Evolutionary conservation across 1,139 yeast genomes (phyloP), one percentile per base, ranked within the genome.

Genomic region (Pichia sp.): DNA sequence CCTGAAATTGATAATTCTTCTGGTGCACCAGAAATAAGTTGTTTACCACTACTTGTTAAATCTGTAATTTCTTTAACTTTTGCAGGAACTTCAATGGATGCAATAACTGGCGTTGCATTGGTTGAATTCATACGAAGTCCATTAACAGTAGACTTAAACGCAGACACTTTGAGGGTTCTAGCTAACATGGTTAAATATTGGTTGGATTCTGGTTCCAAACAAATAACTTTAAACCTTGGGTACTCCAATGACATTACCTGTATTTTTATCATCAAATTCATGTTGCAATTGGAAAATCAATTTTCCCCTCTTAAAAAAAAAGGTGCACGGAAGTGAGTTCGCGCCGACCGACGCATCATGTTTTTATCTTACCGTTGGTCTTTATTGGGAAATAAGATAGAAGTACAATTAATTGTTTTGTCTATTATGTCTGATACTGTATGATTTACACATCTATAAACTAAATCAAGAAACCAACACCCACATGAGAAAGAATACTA

Each of bases 11-110:
- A 69, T 55, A 84, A 70, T 54, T 81, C 90, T 49, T 67, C 67
- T 48, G 96, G 96, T 3, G 95, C 96, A n/a, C 96, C 96, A 51
- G 87, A 81, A 49, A 84, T 73, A 46, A 83, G 61, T 67, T 87
- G 91, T 60, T 81, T 83, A 51, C 76, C 74, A 22, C 69, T 53
- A 44, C 62, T 67, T 4, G 68, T 58, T 25, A 42, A 25, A 45
- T 55, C 56, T 10, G 58, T 55, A 36, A 59, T 59, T 50, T 53
- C 47, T 33, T 52, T 59, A 13, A 59, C 59, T 34, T 53, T 50
- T 27, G 51, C 60, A 19, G 60, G 54, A 11, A 44, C 49, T 41
- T 50, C 53, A 42, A 56, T 38, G 1, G 58, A 56, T 27, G 60
- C 58, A 42, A 57, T 49, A 10, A 42, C 39, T 25, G 58, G 57